A percentile compares a stretch with the other conserved stretches of the same genome.
phyloP scores from a whole-genome alignment of 257 asterid genomes.

The Scutellaria baicalensis region DNA sequence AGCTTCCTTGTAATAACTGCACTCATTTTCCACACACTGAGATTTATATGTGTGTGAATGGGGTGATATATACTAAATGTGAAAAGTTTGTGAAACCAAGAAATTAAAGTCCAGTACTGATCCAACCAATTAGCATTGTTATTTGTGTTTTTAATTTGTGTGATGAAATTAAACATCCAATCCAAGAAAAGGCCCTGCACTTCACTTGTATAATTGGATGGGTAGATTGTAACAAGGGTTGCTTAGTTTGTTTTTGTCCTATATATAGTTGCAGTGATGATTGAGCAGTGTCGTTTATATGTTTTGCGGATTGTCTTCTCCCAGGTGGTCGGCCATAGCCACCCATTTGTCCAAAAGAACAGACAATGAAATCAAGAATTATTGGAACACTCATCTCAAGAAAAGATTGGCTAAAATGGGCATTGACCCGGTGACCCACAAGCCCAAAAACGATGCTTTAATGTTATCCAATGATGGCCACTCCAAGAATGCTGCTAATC shows the following conservation, averaged over 20 bases:
- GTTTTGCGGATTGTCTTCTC: constrained; percentile 13
- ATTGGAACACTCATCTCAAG: constrained; percentile 90
- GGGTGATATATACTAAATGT: too few species aligned
- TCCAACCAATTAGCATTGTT: too few species aligned
- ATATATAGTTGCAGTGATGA: constrained; percentile 7
- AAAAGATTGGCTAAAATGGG: constrained; percentile 78
- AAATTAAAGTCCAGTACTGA: too few species aligned
- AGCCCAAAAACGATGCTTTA: constrained; percentile 68
- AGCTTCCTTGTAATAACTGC: neutral
- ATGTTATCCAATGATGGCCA: constrained; percentile 60
- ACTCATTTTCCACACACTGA: too few species aligned
- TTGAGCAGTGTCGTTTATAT: neutral
- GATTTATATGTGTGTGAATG: too few species aligned
- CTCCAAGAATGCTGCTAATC: constrained; percentile 65
- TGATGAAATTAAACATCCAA: neutral
- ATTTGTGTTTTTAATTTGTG: too few species aligned
- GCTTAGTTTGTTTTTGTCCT: constrained; percentile 9
- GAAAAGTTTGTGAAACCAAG: too few species aligned
- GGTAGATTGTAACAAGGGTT: constrained; percentile 1
- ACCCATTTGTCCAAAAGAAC: constrained; percentile 82
- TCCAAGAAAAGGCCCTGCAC: neutral
- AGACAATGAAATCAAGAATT: constrained; percentile 79
- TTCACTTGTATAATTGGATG: too few species aligned
- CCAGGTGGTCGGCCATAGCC: constrained; percentile 96
- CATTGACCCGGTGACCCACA: constrained; percentile 85